Evolutionary conservation across 2,329 filamentous ascomycete species (phyloP).

Genomic region (Colletotrichum sansevieriae): DNA sequence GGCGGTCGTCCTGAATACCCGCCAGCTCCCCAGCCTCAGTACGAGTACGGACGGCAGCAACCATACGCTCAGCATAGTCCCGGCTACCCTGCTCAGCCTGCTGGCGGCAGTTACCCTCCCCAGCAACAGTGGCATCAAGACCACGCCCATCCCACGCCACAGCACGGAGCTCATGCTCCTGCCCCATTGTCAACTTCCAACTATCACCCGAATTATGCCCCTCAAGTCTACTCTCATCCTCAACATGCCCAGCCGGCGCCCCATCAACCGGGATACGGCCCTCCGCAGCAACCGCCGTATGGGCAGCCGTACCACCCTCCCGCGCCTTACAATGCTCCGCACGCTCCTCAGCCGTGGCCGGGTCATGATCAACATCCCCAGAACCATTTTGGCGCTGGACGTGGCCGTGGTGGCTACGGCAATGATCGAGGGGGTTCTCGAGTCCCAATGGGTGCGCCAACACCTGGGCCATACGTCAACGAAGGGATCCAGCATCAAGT

Average conservation of each 20-base stretch:
- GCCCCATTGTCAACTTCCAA: slow-evolving; percentile 64
- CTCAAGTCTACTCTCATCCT: slow-evolving; percentile 62
- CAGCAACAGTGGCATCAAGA: slow-evolving; percentile 58
- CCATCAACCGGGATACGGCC: slow-evolving; percentile 60
- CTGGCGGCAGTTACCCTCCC: slow-evolving; percentile 54
- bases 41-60: slow-evolving; percentile 58
- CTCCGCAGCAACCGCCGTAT: slow-evolving; percentile 55
- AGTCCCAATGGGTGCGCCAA: slow-evolving; percentile 50
- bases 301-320: slow-evolving; percentile 53
- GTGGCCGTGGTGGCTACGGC: slow-evolving; percentile 58
- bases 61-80: slow-evolving; percentile 45
- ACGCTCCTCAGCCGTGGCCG: slow-evolving; percentile 52
- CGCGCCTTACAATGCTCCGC: slow-evolving; percentile 49
- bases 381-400: slow-evolving; percentile 53
- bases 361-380: slow-evolving; percentile 51
- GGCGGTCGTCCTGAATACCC: slow-evolving; percentile 58
- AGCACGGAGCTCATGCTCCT: slow-evolving; percentile 58
- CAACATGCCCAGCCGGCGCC: slow-evolving; percentile 49
- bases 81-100: slow-evolving; percentile 49
- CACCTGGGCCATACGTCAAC: slow-evolving; percentile 51
- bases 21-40: slow-evolving; percentile 53
- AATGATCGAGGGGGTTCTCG: slow-evolving; percentile 58
- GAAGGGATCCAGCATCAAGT: slow-evolving; percentile 49
- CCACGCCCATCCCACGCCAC: slow-evolving; percentile 50
- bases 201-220: slow-evolving; percentile 71